These are phyloP conservation scores for Malassezia sympodialis DNA, from an alignment of 1,284 basidiomycete species.

Conservation along the genomic window DNA sequence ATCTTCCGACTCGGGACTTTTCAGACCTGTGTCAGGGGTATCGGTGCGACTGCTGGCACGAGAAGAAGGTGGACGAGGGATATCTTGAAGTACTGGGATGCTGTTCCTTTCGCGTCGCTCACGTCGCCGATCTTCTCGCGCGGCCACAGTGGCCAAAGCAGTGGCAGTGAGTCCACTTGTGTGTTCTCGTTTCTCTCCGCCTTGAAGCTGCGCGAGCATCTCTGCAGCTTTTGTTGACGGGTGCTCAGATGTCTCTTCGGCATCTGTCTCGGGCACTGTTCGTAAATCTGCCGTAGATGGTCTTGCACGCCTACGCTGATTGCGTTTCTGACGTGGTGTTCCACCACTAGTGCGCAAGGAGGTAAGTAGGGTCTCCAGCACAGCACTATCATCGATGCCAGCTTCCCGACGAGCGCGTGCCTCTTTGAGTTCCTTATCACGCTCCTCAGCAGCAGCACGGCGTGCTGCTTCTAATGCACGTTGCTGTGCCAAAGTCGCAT, in stretches of 20 bases:
- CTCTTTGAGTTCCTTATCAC: conserved; percentile 38
- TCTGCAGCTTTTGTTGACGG: conserved; percentile 36
- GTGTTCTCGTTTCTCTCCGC: conserved; percentile 11
- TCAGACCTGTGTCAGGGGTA: background rate
- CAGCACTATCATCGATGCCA: conserved; percentile 41
- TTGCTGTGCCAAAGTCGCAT: conserved; percentile 40
- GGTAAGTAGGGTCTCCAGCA: conserved; percentile 44
- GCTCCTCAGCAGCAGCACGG: conserved; percentile 40
- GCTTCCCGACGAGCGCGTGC: conserved; percentile 40
- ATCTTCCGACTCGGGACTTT: background rate
- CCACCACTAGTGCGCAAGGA: conserved; percentile 37
- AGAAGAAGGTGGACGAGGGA: background rate
- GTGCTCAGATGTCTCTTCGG: conserved; percentile 5
- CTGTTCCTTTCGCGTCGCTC: conserved; percentile 14
- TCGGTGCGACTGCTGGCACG: conserved; percentile 5
- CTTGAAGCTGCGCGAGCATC: conserved; percentile 42
- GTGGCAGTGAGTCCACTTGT: background rate
- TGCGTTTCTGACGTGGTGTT: conserved; percentile 36
- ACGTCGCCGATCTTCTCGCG: conserved; percentile 13
- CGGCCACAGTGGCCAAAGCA: conserved; percentile 3
- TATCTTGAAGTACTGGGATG: conserved; percentile 6
- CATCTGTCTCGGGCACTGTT: background rate
- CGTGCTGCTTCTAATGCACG: conserved; percentile 40
- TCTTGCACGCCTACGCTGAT: conserved; percentile 20
- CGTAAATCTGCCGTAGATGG: background rate